Conservation (phyloP, 306 rosid genomes). For the Spatholobus suberectus region DNA sequence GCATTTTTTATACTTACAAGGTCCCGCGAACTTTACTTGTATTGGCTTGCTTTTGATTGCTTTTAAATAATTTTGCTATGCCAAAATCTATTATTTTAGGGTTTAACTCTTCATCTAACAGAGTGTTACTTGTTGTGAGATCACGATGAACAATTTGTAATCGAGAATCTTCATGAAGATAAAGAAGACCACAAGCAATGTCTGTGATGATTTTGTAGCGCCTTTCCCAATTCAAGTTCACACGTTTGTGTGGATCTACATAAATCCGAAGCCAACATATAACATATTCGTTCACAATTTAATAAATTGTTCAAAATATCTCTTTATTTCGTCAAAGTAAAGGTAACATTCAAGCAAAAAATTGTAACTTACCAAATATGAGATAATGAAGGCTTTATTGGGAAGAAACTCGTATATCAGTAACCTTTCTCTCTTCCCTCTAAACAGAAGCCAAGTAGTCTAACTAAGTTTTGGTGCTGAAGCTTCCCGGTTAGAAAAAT, state of each 20-base stretch:
- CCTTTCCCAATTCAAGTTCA: neutral
- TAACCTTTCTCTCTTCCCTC: neutral
- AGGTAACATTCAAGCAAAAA: neutral
- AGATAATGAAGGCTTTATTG: neutral
- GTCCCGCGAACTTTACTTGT: neutral
- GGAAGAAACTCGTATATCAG: neutral
- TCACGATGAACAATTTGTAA: neutral
- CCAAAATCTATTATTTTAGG: neutral
- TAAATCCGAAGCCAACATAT: neutral
- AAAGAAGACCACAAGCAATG: neutral
- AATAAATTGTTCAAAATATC: too few relatives aligned
- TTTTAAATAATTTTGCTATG: neutral
- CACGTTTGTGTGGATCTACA: neutral
- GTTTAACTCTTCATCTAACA: neutral
- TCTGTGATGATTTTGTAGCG: neutral
- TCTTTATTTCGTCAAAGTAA: too few relatives aligned
- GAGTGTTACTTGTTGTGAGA: neutral
- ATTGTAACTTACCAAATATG: neutral
- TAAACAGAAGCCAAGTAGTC: neutral
- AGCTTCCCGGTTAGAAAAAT: neutral
- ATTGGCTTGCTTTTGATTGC: neutral
- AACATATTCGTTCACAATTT: too few relatives aligned
- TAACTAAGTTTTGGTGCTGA: conserved; percentile 3
- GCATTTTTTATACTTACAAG: neutral
- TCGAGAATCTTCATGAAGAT: neutral